These are phyloP conservation scores for Lactarius evosmus DNA, from an alignment of 768 basidiomycete species.

Conservation along the genomic window DNA sequence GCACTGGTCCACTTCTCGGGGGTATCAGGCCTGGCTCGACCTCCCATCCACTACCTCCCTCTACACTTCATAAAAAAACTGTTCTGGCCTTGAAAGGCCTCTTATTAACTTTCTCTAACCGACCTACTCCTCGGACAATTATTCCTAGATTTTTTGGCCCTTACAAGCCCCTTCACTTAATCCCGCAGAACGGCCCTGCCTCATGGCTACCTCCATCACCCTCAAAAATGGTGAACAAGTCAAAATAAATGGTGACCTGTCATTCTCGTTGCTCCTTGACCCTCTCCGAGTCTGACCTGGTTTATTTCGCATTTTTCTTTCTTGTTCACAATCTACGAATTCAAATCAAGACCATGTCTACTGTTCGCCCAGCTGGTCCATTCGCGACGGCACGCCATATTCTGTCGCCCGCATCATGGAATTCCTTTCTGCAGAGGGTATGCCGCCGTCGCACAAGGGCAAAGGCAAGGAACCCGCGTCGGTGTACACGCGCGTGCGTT, in stretches of 20 bases:
- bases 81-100: slow-evolving; percentile 1
- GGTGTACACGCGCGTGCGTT: slow-evolving; percentile 72
- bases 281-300: slow-evolving; percentile 33
- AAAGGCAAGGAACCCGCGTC: slow-evolving; percentile 63
- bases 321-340: slow-evolving; percentile 21
- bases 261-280: slow-evolving; percentile 23
- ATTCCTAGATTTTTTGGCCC: slow-evolving; percentile 12
- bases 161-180: slow-evolving; percentile 26
- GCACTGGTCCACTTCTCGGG: slow-evolving; percentile 21
- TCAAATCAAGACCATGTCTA: slow-evolving; percentile 83
- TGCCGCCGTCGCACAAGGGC: slow-evolving; percentile 46
- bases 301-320: slow-evolving; percentile 12
- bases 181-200: slow-evolving; percentile 32
- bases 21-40: slow-evolving; percentile 18
- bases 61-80: slow-evolving; percentile 14
- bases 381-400: slow-evolving; percentile 93
- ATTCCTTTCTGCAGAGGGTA: slow-evolving; percentile 79
- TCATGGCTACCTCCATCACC: slow-evolving; percentile 47
- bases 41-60: slow-evolving; percentile 16
- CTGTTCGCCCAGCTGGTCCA: slow-evolving; percentile 88
- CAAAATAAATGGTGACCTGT: slow-evolving; percentile 76
- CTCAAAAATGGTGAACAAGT: slow-evolving; percentile 84
- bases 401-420: slow-evolving; percentile 96
- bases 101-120: slow-evolving; percentile 1
- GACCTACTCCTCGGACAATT: slow-evolving; percentile 11